Conservation (phyloP, 1,284 basidiomycete genomes). For the Boletus albobrunnescens region DNA sequence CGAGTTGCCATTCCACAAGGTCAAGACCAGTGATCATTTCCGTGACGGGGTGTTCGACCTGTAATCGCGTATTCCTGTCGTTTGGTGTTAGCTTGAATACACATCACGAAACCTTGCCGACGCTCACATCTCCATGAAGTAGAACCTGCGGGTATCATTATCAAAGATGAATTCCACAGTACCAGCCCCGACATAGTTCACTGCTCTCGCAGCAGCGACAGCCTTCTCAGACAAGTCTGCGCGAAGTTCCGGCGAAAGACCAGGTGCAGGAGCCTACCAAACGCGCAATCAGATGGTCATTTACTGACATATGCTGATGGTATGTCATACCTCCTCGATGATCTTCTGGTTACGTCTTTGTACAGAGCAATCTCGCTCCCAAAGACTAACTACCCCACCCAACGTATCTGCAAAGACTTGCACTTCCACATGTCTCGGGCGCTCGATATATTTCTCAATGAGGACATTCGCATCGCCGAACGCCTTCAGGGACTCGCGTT, state of each 20-base stretch:
- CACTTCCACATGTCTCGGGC: constrained; percentile 84
- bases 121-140: constrained; percentile 89
- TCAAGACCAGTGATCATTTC: constrained; percentile 94
- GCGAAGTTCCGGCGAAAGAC: constrained; percentile 70
- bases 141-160: constrained; percentile 80
- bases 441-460: constrained; percentile 82
- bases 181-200: constrained; percentile 86
- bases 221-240: constrained; percentile 84
- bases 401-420: constrained; percentile 82
- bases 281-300: neutral
- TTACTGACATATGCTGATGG: neutral
- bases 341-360: constrained; percentile 95
- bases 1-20: constrained; percentile 91
- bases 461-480: constrained; percentile 86
- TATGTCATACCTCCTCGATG: constrained; percentile 68
- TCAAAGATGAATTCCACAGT: constrained; percentile 95
- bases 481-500: constrained; percentile 81
- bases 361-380: constrained; percentile 93
- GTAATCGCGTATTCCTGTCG: constrained; percentile 83
- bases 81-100: constrained; percentile 1
- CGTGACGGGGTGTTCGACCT: constrained; percentile 93
- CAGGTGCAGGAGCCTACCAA: constrained; percentile 86
- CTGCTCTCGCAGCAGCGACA: constrained; percentile 86
- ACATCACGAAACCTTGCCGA: neutral
- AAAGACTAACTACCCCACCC: constrained; percentile 80